Evolutionary conservation across 441 rosid species (phyloP).

Genomic region (Mallotus repandus): DNA sequence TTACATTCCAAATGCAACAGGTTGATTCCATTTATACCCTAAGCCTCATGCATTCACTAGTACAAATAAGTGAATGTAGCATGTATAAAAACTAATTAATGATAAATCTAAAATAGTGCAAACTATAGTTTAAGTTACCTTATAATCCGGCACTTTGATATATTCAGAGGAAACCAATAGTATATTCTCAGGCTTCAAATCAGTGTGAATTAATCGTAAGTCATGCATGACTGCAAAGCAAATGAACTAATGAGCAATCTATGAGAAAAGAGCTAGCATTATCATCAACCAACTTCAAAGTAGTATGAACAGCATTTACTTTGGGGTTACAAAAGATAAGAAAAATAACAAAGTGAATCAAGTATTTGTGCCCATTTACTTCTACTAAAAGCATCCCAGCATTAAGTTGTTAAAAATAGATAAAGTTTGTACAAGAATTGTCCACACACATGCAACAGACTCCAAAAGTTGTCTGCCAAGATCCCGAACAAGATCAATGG

Average conservation of each 20-base stretch:
- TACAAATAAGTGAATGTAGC: not conserved
- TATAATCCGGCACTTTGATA: conserved; percentile 81
- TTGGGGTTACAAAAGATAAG: not conserved
- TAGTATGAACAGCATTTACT: conserved; percentile 23
- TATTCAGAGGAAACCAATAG: conserved; percentile 83
- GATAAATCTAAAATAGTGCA: not conserved
- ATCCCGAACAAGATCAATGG: conserved; percentile 97
- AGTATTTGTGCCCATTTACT: conserved; percentile 15
- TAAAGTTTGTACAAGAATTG: conserved; percentile 55
- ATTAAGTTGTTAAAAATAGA: conserved; percentile 38
- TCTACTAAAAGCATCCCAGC: conserved; percentile 16
- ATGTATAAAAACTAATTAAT: conserved; percentile 7
- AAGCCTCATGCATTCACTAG: not conserved
- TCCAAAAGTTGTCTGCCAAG: conserved; percentile 98
- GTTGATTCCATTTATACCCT: not conserved
- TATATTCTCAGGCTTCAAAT: conserved; percentile 93
- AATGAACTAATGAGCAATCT: conserved; percentile 17
- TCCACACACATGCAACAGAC: conserved; percentile 97
- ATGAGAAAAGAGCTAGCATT: conserved; percentile 12
- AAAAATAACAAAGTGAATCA: conserved; percentile 15
- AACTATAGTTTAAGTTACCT: conserved; percentile 40
- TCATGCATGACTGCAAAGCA: conserved; percentile 85
- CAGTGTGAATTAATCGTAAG: conserved; percentile 80
- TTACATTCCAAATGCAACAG: not conserved
- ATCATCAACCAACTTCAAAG: conserved; percentile 14